phyloP scores from a whole-genome alignment of 495 filamentous ascomycete species.

The Bryoglossum gracile region DNA sequence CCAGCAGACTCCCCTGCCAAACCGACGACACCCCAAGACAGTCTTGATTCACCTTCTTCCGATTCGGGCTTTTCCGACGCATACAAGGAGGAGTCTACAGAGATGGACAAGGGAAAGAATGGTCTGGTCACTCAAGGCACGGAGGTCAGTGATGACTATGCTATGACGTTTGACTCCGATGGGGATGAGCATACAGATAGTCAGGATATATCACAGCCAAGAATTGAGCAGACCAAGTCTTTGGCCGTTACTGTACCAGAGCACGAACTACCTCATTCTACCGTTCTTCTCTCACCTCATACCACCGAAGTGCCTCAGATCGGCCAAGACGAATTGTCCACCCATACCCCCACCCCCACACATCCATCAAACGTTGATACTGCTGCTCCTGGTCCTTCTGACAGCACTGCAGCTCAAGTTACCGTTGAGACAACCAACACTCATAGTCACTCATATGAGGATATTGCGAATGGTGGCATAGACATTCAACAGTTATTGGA shows the following conservation, averaged over 20 bases:
- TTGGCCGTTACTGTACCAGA: slow-evolving; percentile 14
- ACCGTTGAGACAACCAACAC: slow-evolving; percentile 7
- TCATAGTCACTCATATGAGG: slow-evolving; percentile 20
- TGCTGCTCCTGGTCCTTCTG: slow-evolving; percentile 24
- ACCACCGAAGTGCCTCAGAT: slow-evolving; percentile 26
- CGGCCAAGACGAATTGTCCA: slow-evolving; percentile 12
- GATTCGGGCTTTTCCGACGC: slow-evolving; percentile 26
- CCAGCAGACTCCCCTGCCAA: neutral
- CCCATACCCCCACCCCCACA: slow-evolving; percentile 5
- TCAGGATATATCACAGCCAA: slow-evolving; percentile 22
- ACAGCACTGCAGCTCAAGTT: slow-evolving; percentile 17
- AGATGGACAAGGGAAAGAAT: slow-evolving; percentile 1
- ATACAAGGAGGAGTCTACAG: slow-evolving; percentile 20
- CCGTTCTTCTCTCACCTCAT: slow-evolving; percentile 9
- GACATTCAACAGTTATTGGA: slow-evolving; percentile 45
- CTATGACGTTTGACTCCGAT: slow-evolving; percentile 41
- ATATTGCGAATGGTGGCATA: slow-evolving; percentile 35
- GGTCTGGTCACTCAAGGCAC: slow-evolving; percentile 17
- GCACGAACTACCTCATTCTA: slow-evolving; percentile 4
- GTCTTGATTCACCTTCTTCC: slow-evolving; percentile 10
- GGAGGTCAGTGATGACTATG: slow-evolving; percentile 39
- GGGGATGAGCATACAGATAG: slow-evolving; percentile 23
- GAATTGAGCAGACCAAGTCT: slow-evolving; percentile 13
- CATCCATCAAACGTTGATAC: slow-evolving; percentile 20
- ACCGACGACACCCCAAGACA: neutral